These are phyloP conservation scores for Biscutella auriculata DNA, from an alignment of 441 rosid genomes.

Conservation along the genomic window DNA sequence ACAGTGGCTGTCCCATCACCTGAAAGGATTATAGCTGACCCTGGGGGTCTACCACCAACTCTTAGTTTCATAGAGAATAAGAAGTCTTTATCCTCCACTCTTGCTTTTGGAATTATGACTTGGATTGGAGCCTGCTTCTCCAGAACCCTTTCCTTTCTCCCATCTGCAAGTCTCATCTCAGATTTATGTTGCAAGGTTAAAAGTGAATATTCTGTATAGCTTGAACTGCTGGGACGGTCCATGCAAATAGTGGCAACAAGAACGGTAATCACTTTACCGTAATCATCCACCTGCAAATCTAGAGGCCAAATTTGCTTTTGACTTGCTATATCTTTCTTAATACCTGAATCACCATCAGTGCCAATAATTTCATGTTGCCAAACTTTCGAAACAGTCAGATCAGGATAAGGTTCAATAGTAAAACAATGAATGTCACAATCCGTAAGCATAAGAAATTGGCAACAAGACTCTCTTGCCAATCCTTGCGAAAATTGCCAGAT, in stretches of 20 bases:
- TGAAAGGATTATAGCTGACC: constrained; percentile 76
- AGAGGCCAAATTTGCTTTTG: constrained; percentile 93
- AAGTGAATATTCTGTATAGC: constrained; percentile 88
- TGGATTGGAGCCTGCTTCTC: constrained; percentile 84
- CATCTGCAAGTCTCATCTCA: constrained; percentile 28
- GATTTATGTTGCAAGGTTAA: constrained; percentile 72
- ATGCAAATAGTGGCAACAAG: constrained; percentile 87
- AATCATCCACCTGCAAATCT: constrained; percentile 70
- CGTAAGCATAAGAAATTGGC: constrained; percentile 64
- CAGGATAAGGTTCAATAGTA: constrained; percentile 32
- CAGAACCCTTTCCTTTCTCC: constrained; percentile 41
- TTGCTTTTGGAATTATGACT: constrained; percentile 94
- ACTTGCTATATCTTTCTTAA: constrained; percentile 86
- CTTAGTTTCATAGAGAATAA: constrained; percentile 80
- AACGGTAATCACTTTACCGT: constrained; percentile 63
- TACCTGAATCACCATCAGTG: constrained; percentile 67
- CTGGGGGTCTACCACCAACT: constrained; percentile 80
- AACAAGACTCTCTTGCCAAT: constrained; percentile 30
- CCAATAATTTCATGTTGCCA: constrained; percentile 89
- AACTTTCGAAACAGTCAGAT: constrained; percentile 39
- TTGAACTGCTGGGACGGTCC: constrained; percentile 76
- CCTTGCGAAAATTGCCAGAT: constrained; percentile 43
- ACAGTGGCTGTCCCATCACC: constrained; percentile 95
- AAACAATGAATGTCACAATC: constrained; percentile 74
- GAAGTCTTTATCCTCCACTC: constrained; percentile 79